phyloP scores from a whole-genome alignment of 2,329 filamentous ascomycete genomes.

The Sporothrix globosa region DNA sequence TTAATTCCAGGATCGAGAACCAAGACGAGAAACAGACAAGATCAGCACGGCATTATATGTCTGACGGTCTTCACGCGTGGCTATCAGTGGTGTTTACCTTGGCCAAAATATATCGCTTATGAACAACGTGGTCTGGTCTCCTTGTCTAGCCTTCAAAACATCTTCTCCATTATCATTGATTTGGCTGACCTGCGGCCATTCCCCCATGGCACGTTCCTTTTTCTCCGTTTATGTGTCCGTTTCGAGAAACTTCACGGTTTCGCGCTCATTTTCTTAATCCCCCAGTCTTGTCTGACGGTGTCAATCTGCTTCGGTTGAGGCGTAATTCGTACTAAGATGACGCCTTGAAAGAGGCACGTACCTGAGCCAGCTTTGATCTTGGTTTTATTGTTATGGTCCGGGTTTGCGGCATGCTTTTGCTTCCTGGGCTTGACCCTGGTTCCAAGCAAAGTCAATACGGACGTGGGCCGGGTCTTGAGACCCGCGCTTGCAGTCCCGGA shows the following conservation, averaged over 20 bases:
- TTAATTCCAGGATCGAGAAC: no score
- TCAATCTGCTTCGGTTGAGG: conserved; percentile 9
- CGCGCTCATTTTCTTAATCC: not conserved
- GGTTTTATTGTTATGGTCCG: not conserved
- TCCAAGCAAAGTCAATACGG: not conserved
- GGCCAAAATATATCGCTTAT: not conserved
- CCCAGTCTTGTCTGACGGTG: not conserved
- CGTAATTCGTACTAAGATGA: conserved; percentile 28
- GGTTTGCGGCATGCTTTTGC: not conserved
- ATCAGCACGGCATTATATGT: conserved; percentile 23
- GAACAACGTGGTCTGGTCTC: conserved; percentile 5
- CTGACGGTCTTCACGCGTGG: conserved; percentile 12
- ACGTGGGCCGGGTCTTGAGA: conserved; percentile 4
- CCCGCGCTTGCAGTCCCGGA: conserved; percentile 11
- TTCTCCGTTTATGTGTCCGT: not conserved
- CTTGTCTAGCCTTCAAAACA: no score
- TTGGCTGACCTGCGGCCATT: not conserved
- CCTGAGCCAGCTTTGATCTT: not conserved
- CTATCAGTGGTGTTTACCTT: not conserved
- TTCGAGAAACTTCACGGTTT: not conserved
- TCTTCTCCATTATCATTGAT: no score
- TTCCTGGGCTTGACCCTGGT: not conserved
- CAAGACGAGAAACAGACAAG: conserved; percentile 1
- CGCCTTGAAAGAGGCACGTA: conserved; percentile 13
- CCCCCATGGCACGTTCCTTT: conserved; percentile 15